Evolutionary conservation across 805 yeast genomes (phyloP).

Genomic region (Teunomyces aglyptinius): DNA sequence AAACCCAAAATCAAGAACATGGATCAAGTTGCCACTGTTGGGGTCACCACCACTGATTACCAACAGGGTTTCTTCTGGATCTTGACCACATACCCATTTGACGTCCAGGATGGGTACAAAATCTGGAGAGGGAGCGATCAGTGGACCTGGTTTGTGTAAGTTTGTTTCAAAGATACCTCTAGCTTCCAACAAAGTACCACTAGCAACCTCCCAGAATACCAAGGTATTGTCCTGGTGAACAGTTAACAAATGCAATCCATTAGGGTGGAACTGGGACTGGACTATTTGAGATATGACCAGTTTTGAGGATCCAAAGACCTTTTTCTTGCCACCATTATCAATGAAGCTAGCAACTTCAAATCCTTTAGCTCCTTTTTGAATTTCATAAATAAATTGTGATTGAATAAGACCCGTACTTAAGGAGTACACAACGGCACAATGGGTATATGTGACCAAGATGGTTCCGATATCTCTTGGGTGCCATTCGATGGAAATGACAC

Average conservation of each 20-base stretch:
- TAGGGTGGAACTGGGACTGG: constrained; percentile 84
- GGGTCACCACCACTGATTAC: constrained; percentile 69
- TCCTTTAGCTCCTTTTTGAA: constrained; percentile 71
- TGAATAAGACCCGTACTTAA: constrained; percentile 59
- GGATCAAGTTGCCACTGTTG: constrained; percentile 26
- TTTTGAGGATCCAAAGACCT: constrained; percentile 37
- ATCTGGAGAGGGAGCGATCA: constrained; percentile 11
- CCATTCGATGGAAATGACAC: constrained; percentile 67
- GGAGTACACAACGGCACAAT: constrained; percentile 67
- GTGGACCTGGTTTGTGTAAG: constrained; percentile 53
- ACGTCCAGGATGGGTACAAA: constrained; percentile 50
- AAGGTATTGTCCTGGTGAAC: constrained; percentile 79
- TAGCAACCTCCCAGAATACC: constrained; percentile 89
- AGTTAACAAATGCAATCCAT: constrained; percentile 80
- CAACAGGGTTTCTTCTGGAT: constrained; percentile 78
- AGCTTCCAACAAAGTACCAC: constrained; percentile 72
- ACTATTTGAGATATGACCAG: constrained; percentile 30
- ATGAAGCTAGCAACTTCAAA: constrained; percentile 28
- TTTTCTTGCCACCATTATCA: constrained; percentile 40
- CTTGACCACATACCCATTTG: constrained; percentile 75
- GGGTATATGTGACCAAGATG: constrained; percentile 68
- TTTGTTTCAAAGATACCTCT: constrained; percentile 66
- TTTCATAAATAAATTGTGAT: constrained; percentile 54
- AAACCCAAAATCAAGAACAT: constrained; percentile 70
- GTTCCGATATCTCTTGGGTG: constrained; percentile 90